Evolutionary conservation across 176 grass and related monocot genomes (phyloP).

Genomic region (Bromus sterilis): DNA sequence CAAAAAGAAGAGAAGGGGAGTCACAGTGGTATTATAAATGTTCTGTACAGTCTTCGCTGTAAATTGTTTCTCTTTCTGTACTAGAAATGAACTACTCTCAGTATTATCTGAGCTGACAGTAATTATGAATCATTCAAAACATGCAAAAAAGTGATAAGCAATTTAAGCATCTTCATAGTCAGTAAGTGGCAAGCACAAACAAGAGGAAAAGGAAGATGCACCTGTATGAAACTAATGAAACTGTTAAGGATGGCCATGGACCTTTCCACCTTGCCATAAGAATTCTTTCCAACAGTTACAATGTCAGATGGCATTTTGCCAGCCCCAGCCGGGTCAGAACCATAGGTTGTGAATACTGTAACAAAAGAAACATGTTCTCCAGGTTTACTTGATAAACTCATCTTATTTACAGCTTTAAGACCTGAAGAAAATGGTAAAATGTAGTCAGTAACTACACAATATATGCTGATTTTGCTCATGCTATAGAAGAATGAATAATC

Average conservation of each 20-base stretch:
- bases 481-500: not conserved
- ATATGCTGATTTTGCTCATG: not conserved
- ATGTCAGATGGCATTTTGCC: constrained; percentile 35
- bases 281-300: constrained; percentile 61
- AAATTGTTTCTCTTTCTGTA: not conserved
- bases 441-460: not conserved
- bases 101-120: not conserved
- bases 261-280: constrained; percentile 58
- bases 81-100: not conserved
- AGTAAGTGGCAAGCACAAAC: not conserved
- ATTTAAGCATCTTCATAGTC: not conserved
- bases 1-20: not conserved
- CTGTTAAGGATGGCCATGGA: constrained; percentile 68
- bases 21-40: not conserved
- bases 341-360: constrained; percentile 70
- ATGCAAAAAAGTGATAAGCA: not conserved
- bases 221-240: constrained; percentile 77
- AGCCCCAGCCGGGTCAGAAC: constrained; percentile 27
- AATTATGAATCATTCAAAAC: not conserved
- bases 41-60: not conserved
- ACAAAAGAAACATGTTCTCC: constrained; percentile 64
- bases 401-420: constrained; percentile 54
- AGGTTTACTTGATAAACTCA: constrained; percentile 27
- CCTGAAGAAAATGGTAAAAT: constrained; percentile 45
- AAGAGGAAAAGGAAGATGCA: constrained; percentile 11